A percentile compares a stretch with the other conserved stretches of the same genome.
Evolutionary conservation across 805 yeast species (phyloP).

Genomic region (Suhomyces tanzawaensis): DNA sequence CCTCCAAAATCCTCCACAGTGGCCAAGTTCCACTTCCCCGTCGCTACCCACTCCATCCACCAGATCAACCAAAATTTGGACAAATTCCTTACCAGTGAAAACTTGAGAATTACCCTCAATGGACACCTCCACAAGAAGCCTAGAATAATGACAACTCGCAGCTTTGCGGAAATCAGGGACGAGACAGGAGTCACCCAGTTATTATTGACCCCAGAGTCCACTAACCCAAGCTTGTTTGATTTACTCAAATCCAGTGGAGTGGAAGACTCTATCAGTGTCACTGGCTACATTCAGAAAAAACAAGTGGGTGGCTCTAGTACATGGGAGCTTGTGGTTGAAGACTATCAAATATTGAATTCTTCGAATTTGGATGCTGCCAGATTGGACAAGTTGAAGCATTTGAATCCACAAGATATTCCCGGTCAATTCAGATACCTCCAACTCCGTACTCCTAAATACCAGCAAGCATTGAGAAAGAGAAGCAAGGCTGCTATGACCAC

Average conservation of each 20-base stretch:
- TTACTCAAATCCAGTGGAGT: conserved; percentile 50
- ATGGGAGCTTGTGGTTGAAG: conserved; percentile 59
- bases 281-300: conserved; percentile 49
- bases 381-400: conserved; percentile 55
- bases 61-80: conserved; percentile 1
- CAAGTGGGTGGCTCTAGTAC: conserved; percentile 12
- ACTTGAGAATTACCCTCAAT: conserved; percentile 47
- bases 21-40: conserved; percentile 34
- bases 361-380: conserved; percentile 68
- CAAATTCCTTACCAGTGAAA: conserved; percentile 1
- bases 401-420: conserved; percentile 58
- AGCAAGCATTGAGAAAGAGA: conserved; percentile 53
- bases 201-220: conserved; percentile 39
- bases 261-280: conserved; percentile 72
- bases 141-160: conserved; percentile 61
- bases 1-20: conserved; percentile 24
- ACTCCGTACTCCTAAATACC: conserved; percentile 59
- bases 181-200: conserved; percentile 62
- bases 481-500: conserved; percentile 51
- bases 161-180: conserved; percentile 78
- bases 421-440: conserved; percentile 81
- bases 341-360: conserved; percentile 56
- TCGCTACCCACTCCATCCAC: conserved; percentile 28
- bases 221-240: conserved; percentile 32
- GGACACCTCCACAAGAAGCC: conserved; percentile 88